Conservation (phyloP, 441 rosid genomes). For the Syzygium malaccense region DNA sequence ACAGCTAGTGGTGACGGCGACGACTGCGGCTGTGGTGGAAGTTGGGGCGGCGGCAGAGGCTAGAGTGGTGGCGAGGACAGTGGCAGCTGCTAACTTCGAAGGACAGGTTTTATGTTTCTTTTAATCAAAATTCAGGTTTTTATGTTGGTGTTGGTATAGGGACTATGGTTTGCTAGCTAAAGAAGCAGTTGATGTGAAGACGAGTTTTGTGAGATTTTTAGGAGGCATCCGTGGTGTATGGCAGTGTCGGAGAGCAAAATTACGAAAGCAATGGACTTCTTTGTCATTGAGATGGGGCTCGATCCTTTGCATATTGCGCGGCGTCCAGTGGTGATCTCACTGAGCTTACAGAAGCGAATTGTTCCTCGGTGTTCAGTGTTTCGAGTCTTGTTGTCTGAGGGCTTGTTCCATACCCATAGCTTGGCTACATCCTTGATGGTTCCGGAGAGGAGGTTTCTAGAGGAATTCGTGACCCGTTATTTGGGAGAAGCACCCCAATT, state of each 20-base stretch:
- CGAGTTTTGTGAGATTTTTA: slow-evolving; percentile 3
- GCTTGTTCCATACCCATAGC: slow-evolving; percentile 36
- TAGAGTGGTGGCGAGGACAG: too few relatives aligned
- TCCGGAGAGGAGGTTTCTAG: slow-evolving; percentile 26
- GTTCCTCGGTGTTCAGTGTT: slow-evolving; percentile 46
- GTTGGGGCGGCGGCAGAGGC: too few relatives aligned
- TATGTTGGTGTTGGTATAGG: too few relatives aligned
- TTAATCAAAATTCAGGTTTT: too few relatives aligned
- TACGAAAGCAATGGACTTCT: slow-evolving; percentile 32
- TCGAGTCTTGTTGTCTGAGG: slow-evolving; percentile 24
- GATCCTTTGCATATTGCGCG: slow-evolving; percentile 16
- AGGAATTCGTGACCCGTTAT: slow-evolving; percentile 35
- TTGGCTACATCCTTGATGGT: slow-evolving; percentile 28
- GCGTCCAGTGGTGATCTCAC: slow-evolving; percentile 30
- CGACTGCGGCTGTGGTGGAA: too few relatives aligned
- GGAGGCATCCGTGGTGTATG: slow-evolving; percentile 49
- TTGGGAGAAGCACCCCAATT: slow-evolving; percentile 34
- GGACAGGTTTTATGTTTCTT: too few relatives aligned
- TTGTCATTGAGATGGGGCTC: slow-evolving; percentile 23
- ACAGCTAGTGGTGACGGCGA: too few relatives aligned
- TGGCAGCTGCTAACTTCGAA: too few relatives aligned
- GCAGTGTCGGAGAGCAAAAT: slow-evolving; percentile 49
- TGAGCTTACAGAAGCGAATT: slow-evolving; percentile 48
- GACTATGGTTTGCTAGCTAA: too few relatives aligned
- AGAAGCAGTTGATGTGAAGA: too few relatives aligned